These are phyloP conservation scores for Barbatosphaeria neglecta DNA, from an alignment of 495 filamentous ascomycete species.

Conservation along the genomic window DNA sequence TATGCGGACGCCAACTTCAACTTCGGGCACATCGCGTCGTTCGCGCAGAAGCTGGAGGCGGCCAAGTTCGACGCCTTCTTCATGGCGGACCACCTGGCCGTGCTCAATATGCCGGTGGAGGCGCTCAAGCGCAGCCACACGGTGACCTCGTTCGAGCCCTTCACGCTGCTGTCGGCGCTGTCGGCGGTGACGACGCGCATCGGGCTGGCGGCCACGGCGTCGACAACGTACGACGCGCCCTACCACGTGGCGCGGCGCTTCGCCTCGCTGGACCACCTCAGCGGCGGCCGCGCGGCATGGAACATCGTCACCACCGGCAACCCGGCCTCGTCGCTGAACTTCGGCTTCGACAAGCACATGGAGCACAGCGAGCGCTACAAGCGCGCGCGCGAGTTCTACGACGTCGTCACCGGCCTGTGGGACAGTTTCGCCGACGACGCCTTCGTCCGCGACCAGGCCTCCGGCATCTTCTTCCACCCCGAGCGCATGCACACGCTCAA, in stretches of 20 bases:
- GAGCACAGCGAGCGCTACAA: constrained; percentile 59
- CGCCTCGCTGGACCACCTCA: constrained; percentile 50
- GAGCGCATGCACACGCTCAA: constrained; percentile 49
- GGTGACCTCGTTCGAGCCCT: constrained; percentile 41
- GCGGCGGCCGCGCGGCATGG: constrained; percentile 47
- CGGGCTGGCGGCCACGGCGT: constrained; percentile 39
- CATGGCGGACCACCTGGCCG: constrained; percentile 49
- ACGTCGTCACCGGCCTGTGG: constrained; percentile 58
- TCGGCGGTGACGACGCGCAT: constrained; percentile 39
- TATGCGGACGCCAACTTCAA: constrained; percentile 51
- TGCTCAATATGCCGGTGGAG: constrained; percentile 46
- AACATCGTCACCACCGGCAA: constrained; percentile 54
- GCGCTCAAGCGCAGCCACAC: constrained; percentile 47
- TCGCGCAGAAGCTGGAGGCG: constrained; percentile 43
- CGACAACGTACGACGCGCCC: constrained; percentile 43
- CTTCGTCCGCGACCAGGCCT: constrained; percentile 42
- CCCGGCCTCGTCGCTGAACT: constrained; percentile 41
- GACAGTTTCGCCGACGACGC: constrained; percentile 57
- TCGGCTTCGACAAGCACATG: constrained; percentile 40
- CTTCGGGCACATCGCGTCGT: constrained; percentile 38
- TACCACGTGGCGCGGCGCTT: constrained; percentile 47
- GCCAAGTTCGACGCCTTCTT: constrained; percentile 54
- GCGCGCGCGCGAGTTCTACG: constrained; percentile 55
- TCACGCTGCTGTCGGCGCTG: constrained; percentile 37
- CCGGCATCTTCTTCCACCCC: constrained; percentile 49